Base-by-base conservation (phyloP, 163 green algal genomes). In the Scenedesmus sp. region DNA sequence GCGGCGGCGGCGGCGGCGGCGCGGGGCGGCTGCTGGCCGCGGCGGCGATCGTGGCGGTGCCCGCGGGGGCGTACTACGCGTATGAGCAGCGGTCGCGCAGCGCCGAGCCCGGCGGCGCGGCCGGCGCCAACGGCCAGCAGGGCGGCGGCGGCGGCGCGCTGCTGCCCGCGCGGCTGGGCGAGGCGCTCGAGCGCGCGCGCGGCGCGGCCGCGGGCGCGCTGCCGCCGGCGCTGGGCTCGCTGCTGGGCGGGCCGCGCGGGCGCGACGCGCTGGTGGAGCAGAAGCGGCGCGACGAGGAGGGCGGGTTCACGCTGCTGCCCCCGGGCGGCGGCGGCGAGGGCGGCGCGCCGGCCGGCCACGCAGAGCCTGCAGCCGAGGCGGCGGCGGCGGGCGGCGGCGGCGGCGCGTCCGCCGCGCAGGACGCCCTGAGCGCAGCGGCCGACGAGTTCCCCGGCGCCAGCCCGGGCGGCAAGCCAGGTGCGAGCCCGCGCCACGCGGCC, bases 401-500 rank as follows among this genome's bases (percentile, higher is more conserved):
- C 36, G 69, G 36, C 22, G 39, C 33, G 24, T 42, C 47, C 22
- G 69, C 69, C 15, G 69, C 53, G 34, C 62, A 39, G 6, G 69
- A 77, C 39, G 54, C 69, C 2, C 11, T 77, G 69, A 66, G 22
- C 24, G 53, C 51, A 47, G 69, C 69, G 31, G 69, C 69, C 15
- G 69, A 77, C 45, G 69, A 77, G 36, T 77, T 77, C 13, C 69
- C 69, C 3, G 69, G 69, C 9, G 58, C 63, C 24, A 73, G 42
- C n/a, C n/a, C n/a, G n/a, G 26, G 6, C 39, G 39, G 39, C 39
- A 47, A 47, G 39, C 39, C n/a, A n/a, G n/a, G n/a, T n/a, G n/a
- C n/a, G n/a, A n/a, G n/a, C n/a, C n/a, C n/a, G n/a, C n/a, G n/a
- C n/a, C n/a, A n/a, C n/a, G n/a, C n/a, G n/a, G n/a, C n/a, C n/a